Percentiles rank a stretch among this genome's conserved stretches.
Evolutionary conservation across 345 rosid species (phyloP).

Genomic region (Melaleuca alternifolia): DNA sequence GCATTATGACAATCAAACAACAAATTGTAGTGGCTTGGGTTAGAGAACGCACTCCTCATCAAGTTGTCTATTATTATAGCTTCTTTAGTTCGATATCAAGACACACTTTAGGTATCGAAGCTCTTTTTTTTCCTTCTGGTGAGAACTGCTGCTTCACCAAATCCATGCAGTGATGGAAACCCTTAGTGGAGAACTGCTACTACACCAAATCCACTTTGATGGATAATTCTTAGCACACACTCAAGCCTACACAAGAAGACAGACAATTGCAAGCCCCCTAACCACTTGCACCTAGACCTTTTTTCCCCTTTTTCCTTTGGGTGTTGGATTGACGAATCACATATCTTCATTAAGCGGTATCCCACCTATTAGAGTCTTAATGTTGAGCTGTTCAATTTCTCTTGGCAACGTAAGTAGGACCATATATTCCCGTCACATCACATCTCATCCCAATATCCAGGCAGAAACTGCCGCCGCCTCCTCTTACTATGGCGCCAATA

Average conservation of each 20-base stretch:
- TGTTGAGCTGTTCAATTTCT: neutral
- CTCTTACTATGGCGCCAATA: neutral
- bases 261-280: neutral
- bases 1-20: neutral
- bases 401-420: neutral
- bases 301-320: neutral
- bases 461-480: neutral
- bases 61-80: no score
- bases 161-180: neutral
- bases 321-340: neutral
- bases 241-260: neutral
- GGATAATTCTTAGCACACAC: neutral
- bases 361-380: neutral
- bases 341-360: neutral
- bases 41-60: neutral
- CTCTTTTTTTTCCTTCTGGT: neutral
- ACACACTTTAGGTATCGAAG: no score
- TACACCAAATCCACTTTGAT: neutral
- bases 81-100: no score
- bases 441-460: neutral
- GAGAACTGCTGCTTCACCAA: neutral
- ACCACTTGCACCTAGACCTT: neutral
- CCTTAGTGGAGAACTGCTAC: neutral
- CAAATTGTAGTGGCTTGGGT: neutral
- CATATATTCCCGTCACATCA: neutral